phyloP scores from a whole-genome alignment of 2,329 filamentous ascomycete genomes.

The Fusarium sp. region DNA sequence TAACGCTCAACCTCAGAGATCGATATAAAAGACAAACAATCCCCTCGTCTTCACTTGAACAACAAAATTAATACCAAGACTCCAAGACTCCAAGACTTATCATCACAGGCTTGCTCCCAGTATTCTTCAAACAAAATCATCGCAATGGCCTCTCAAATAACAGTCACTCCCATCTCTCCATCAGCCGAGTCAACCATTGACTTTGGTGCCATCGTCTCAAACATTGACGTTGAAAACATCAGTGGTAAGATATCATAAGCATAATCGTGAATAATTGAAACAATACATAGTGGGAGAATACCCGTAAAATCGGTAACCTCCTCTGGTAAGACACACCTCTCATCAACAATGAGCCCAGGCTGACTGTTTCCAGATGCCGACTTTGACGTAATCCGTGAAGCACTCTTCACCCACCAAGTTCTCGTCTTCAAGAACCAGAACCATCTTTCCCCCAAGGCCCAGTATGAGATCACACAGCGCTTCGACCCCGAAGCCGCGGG shows the following conservation, averaged over 20 bases:
- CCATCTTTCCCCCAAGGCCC: conserved; percentile 70
- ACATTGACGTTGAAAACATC: conserved; percentile 68
- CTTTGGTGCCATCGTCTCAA: conserved; percentile 68
- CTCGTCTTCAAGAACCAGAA: conserved; percentile 75
- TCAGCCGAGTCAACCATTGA: conserved; percentile 54
- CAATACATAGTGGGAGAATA: conserved; percentile 54
- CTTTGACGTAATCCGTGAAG: conserved; percentile 68
- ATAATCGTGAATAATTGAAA: conserved; percentile 1
- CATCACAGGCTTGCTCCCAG: not conserved
- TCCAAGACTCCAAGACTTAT: too few relatives aligned
- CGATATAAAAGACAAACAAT: conserved; percentile 11
- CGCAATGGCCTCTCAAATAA: conserved; percentile 40
- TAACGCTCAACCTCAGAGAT: not conserved
- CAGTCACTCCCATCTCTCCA: conserved; percentile 50
- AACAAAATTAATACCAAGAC: not conserved
- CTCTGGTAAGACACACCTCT: conserved; percentile 53
- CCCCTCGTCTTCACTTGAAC: not conserved
- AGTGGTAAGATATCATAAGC: conserved; percentile 57
- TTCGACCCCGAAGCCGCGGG: conserved; percentile 73
- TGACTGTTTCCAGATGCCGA: conserved; percentile 61
- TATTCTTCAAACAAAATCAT: not conserved
- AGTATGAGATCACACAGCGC: conserved; percentile 75
- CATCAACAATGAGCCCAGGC: not conserved
- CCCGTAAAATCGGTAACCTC: conserved; percentile 69
- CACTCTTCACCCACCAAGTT: conserved; percentile 74